Evolutionary conservation across 2,329 filamentous ascomycete genomes (phyloP).

Genomic region (Lachnum nothofagi): DNA sequence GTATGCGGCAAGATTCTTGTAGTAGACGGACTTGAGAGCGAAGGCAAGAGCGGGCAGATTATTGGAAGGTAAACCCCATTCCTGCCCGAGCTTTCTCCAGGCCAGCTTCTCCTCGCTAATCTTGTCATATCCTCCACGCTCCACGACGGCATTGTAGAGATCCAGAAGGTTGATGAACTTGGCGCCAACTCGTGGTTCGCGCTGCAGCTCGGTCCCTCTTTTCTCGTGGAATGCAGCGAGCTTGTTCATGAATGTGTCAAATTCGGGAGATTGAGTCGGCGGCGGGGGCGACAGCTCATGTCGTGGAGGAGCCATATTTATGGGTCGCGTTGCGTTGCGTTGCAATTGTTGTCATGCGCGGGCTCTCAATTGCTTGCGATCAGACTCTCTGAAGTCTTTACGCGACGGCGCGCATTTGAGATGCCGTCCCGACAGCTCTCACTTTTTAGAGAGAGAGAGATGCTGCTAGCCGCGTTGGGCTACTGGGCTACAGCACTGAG

Average conservation of each 20-base stretch:
- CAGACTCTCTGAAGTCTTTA: too few species aligned
- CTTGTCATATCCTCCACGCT: slow-evolving; percentile 79
- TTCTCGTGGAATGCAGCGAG: slow-evolving; percentile 70
- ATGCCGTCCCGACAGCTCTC: slow-evolving; percentile 1
- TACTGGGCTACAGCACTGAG: too few species aligned
- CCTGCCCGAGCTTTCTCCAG: slow-evolving; percentile 71
- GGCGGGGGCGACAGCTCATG: slow-evolving; percentile 13
- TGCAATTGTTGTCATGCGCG: background rate
- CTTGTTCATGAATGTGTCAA: slow-evolving; percentile 71
- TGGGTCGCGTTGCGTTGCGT: background rate
- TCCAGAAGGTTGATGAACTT: slow-evolving; percentile 72
- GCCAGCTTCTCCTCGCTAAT: slow-evolving; percentile 78
- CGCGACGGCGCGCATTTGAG: background rate
- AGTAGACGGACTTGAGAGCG: slow-evolving; percentile 80
- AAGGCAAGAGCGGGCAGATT: slow-evolving; percentile 82
- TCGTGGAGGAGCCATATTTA: slow-evolving; percentile 26
- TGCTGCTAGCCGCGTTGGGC: too few species aligned
- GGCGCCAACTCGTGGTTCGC: slow-evolving; percentile 74
- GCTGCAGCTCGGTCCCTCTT: slow-evolving; percentile 72
- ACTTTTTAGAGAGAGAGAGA: too few species aligned
- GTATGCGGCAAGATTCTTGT: slow-evolving; percentile 82
- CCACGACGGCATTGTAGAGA: slow-evolving; percentile 71
- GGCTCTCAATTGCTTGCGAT: background rate
- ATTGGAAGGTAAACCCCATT: slow-evolving; percentile 68
- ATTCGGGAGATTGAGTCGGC: slow-evolving; percentile 55